phyloP scores from a whole-genome alignment of 2,329 filamentous ascomycete species.

The Cucurbitaria berberidis region DNA sequence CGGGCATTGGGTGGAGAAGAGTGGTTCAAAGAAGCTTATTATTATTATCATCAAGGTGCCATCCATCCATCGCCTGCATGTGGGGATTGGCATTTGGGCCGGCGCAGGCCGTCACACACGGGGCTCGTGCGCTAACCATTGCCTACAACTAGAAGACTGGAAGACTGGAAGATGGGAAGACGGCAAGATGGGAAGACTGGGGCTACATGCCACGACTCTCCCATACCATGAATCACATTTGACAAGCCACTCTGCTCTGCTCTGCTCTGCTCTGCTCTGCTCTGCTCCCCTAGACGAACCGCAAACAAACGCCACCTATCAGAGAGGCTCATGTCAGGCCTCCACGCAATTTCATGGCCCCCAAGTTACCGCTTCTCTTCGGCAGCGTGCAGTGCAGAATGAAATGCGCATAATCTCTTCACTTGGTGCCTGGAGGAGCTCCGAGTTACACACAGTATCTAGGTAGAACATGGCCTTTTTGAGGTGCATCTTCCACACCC shows the following conservation, averaged over 20 bases:
- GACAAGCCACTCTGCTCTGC: neutral
- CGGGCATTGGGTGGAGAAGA: constrained; percentile 22
- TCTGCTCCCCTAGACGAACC: neutral
- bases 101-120: constrained; percentile 11
- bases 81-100: constrained; percentile 26
- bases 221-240: constrained; percentile 7
- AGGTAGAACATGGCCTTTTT: too few relatives aligned
- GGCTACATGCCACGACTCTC: neutral
- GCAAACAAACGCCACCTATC: constrained; percentile 23
- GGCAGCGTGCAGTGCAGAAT: neutral
- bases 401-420: neutral
- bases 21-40: constrained; percentile 41
- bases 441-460: neutral
- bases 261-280: constrained; percentile 11
- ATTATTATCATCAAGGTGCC: constrained; percentile 34
- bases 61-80: constrained; percentile 20
- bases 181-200: too few relatives aligned
- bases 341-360: constrained; percentile 11
- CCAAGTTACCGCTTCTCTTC: constrained; percentile 9
- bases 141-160: too few relatives aligned
- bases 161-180: too few relatives aligned
- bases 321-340: constrained; percentile 13
- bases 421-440: neutral
- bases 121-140: constrained; percentile 22
- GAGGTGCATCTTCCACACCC: neutral